Base-by-base conservation (phyloP, 169 alveolate species). In the Prorocentrum cordatum region DNA sequence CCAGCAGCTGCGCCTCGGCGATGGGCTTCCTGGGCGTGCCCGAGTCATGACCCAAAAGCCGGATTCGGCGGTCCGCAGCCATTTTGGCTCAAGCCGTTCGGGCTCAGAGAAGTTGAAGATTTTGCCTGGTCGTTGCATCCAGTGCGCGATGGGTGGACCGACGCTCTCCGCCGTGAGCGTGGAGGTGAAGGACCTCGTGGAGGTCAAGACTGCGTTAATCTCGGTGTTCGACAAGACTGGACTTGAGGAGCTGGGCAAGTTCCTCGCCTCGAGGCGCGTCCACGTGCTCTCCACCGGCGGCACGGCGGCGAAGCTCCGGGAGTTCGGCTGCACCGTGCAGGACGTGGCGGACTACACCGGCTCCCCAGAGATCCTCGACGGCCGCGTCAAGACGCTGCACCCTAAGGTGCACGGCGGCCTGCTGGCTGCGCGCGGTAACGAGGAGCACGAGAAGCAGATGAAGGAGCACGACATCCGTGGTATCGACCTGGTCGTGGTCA, bases 341-440 rank as follows among this genome's bases (percentile, higher is more conserved):
- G 93, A 91, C 24, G 92, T 91, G 2, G 75, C 79, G 27, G 85
- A 68, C 58, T 91, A 91, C 91, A 91, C 93, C 20, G 92, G 92
- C 45, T 70, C 84, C 39, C 93, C 93, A 20, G 93, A 91, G 88
- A 71, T 91, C 64, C 68, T 91, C 31, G 93, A 91, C 45, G 93
- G 93, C 3, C 85, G 93, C 7, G 92, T 91, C 62, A 91, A 91
- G 83, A 91, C 93, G 5, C 58, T 91, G 39, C 93, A 91, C 64
- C 93, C 93, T 38, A 91, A 91, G 88, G 86, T 91, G 32, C 93
- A 91, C 32, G 93, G 93, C 10, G 93, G 92, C 20, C 58, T 91
- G 16, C 90, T 91, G 29, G 73, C 90, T 3, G 90, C 79, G 29
- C 77, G 93, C 2, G 93, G 93, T 33, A 91, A 91, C 47, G 93